These are phyloP conservation scores for Primulina eburnea DNA, from an alignment of 257 asterid species.

Conservation along the genomic window DNA sequence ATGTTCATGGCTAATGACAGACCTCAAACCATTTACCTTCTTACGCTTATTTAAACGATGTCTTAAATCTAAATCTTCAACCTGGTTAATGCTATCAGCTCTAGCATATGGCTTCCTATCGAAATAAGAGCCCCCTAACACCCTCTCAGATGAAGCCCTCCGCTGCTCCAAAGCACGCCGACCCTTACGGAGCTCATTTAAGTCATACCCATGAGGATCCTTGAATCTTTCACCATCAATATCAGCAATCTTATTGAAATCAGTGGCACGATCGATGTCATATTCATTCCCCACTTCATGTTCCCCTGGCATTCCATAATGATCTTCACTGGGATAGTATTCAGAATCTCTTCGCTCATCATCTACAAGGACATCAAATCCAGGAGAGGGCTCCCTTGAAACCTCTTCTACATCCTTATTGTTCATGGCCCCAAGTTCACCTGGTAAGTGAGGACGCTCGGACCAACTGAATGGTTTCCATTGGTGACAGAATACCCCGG, in stretches of 20 bases:
- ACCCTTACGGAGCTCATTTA: slow-evolving; percentile 41
- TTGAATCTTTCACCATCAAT: slow-evolving; percentile 49
- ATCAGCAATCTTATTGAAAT: slow-evolving; percentile 44
- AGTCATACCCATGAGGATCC: slow-evolving; percentile 46
- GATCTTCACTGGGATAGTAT: slow-evolving; percentile 67
- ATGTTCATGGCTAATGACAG: slow-evolving; percentile 65
- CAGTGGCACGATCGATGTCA: slow-evolving; percentile 43
- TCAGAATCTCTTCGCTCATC: slow-evolving; percentile 71
- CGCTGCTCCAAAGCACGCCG: slow-evolving; percentile 56
- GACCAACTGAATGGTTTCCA: slow-evolving; percentile 35
- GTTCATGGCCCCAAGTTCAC: slow-evolving; percentile 41
- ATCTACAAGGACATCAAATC: slow-evolving; percentile 89
- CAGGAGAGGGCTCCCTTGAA: slow-evolving; percentile 94
- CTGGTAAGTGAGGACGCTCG: slow-evolving; percentile 39
- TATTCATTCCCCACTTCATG: slow-evolving; percentile 46
- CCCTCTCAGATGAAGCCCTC: slow-evolving; percentile 53
- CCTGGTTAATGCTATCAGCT: slow-evolving; percentile 42
- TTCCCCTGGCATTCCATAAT: slow-evolving; percentile 56
- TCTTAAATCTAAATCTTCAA: slow-evolving; percentile 62
- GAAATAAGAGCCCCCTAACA: slow-evolving; percentile 40
- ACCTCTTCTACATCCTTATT: slow-evolving; percentile 54
- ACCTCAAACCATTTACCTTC: slow-evolving; percentile 70
- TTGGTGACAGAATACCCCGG: slow-evolving; percentile 33
- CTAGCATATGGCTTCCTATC: slow-evolving; percentile 53
- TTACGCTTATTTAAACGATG: slow-evolving; percentile 61